phyloP scores from a whole-genome alignment of 305 asterid genomes.

The Lippia alba region DNA sequence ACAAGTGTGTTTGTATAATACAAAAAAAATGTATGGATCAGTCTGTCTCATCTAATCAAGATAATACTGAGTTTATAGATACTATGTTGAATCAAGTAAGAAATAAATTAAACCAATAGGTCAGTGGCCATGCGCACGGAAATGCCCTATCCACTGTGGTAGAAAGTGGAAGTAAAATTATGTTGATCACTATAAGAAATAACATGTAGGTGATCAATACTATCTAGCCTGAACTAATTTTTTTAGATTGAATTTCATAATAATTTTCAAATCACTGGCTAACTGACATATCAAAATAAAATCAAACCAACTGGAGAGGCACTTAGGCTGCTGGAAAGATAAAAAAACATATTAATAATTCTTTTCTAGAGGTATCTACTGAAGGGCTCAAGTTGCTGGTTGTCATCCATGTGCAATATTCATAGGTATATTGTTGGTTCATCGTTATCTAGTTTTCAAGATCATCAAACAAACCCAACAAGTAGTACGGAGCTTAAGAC shows the following conservation, averaged over 20 bases:
- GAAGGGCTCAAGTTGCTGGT: slow-evolving; percentile 1
- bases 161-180: neutral
- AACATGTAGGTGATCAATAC: neutral
- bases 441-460: no score
- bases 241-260: slow-evolving; percentile 1
- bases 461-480: no score
- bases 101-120: neutral
- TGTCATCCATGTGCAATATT: neutral
- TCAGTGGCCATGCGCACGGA: slow-evolving; percentile 1
- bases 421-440: neutral
- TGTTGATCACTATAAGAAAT: no score
- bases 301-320: neutral
- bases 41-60: neutral
- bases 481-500: no score
- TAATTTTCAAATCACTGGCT: slow-evolving; percentile 2
- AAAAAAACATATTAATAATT: neutral
- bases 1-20: neutral
- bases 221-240: slow-evolving; percentile 10
- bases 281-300: neutral
- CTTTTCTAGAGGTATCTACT: neutral
- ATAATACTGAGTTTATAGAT: neutral
- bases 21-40: no score
- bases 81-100: slow-evolving; percentile 1
- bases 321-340: neutral
- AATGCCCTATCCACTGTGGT: neutral